These are phyloP conservation scores for Talaromyces sp. DNA, from an alignment of 2,329 filamentous ascomycete species.

Conservation along the genomic window DNA sequence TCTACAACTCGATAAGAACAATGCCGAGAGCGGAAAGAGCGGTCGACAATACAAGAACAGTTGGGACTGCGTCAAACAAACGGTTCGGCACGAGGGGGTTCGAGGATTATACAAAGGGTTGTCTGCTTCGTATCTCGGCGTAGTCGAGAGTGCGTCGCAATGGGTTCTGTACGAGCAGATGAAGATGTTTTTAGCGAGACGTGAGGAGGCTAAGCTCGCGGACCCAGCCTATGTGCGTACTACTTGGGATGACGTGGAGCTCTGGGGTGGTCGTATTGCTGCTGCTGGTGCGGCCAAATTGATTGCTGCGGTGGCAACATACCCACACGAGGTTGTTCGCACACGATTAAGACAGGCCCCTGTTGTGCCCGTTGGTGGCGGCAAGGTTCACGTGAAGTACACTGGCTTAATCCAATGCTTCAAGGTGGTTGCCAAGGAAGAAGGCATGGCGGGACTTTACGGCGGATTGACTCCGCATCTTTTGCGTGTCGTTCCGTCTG, in stretches of 20 bases:
- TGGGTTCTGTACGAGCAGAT: constrained; percentile 94
- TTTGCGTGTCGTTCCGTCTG: constrained; percentile 82
- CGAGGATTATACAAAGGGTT: constrained; percentile 82
- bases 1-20: constrained; percentile 84
- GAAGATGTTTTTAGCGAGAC: constrained; percentile 65
- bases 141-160: constrained; percentile 83
- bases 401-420: constrained; percentile 86
- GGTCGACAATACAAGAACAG: constrained; percentile 77
- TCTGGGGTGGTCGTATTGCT: constrained; percentile 72
- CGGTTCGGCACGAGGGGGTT: constrained; percentile 73
- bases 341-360: constrained; percentile 83
- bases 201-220: constrained; percentile 54
- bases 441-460: constrained; percentile 80
- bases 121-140: constrained; percentile 85
- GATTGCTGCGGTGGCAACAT: constrained; percentile 75
- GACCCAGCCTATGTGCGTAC: constrained; percentile 58
- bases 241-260: constrained; percentile 67
- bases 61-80: constrained; percentile 79
- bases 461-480: constrained; percentile 89
- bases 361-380: constrained; percentile 66
- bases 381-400: constrained; percentile 67
- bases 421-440: constrained; percentile 78
- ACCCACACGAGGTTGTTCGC: constrained; percentile 86
- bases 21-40: constrained; percentile 52
- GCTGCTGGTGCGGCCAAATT: constrained; percentile 76